Evolutionary conservation across 768 basidiomycete genomes (phyloP).

Genomic region (Boletus speciosus): DNA sequence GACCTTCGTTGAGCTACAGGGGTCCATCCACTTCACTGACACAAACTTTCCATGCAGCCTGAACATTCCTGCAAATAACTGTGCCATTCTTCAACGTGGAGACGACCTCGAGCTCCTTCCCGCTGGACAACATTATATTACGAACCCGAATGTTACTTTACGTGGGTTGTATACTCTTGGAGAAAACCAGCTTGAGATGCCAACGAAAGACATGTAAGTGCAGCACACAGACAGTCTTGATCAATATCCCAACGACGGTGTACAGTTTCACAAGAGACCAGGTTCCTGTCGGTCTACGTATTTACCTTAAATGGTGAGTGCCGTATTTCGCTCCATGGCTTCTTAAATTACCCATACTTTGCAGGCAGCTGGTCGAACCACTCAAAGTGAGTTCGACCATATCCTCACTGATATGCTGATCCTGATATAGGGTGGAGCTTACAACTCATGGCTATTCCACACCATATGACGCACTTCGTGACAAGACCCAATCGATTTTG

Average conservation of each 20-base stretch:
- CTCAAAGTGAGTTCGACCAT: constrained; percentile 36
- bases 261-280: constrained; percentile 79
- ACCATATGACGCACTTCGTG: constrained; percentile 71
- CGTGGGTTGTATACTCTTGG: constrained; percentile 78
- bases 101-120: constrained; percentile 75
- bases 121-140: constrained; percentile 83
- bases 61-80: constrained; percentile 84
- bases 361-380: constrained; percentile 49
- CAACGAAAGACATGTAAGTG: constrained; percentile 79
- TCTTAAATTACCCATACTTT: not conserved
- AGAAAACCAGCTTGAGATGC: constrained; percentile 84
- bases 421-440: constrained; percentile 47
- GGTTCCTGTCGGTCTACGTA: constrained; percentile 78
- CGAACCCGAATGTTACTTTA: constrained; percentile 77
- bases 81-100: constrained; percentile 78
- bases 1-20: not conserved
- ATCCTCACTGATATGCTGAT: constrained; percentile 32
- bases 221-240: not conserved
- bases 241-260: not conserved
- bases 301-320: constrained; percentile 75
- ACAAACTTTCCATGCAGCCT: constrained; percentile 41
- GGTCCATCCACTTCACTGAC: not conserved
- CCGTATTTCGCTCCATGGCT: not conserved
- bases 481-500: constrained; percentile 84
- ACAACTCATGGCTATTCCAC: constrained; percentile 83